Conservation (phyloP, 768 basidiomycete species). For the Russula abietina region DNA sequence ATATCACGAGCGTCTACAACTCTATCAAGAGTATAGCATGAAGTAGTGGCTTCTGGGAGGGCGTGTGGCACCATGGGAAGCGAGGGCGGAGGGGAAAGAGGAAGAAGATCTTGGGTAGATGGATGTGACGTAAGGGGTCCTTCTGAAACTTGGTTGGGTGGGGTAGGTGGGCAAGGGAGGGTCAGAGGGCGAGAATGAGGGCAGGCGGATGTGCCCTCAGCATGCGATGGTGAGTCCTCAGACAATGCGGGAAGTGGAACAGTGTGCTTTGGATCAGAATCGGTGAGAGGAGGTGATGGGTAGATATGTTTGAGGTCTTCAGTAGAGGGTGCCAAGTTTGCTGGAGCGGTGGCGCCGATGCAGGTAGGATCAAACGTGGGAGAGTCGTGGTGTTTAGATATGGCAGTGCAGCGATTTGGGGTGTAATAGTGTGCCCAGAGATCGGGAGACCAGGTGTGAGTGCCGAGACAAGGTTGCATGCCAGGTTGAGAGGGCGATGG, state of each 20-base stretch:
- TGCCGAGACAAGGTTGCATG: conserved; percentile 12
- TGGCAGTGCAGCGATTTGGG: conserved; percentile 18
- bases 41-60: conserved; percentile 13
- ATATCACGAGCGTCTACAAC: neutral
- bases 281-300: conserved; percentile 25
- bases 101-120: conserved; percentile 14
- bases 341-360: conserved; percentile 1
- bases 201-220: neutral
- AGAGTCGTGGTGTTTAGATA: conserved; percentile 19
- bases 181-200: neutral
- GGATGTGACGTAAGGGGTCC: conserved; percentile 19
- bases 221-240: conserved; percentile 16
- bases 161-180: conserved; percentile 3
- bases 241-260: conserved; percentile 22
- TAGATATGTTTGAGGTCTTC: conserved; percentile 18
- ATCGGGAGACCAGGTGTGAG: conserved; percentile 12
- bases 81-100: conserved; percentile 24
- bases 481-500: conserved; percentile 8
- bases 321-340: neutral
- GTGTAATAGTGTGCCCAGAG: conserved; percentile 16
- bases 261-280: conserved; percentile 26
- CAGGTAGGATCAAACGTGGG: conserved; percentile 18
- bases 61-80: conserved; percentile 21
- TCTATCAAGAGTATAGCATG: conserved; percentile 1
- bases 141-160: neutral